Evolutionary conservation across 2,329 filamentous ascomycete species (phyloP).

Genomic region (Fusarium sambucinum): DNA sequence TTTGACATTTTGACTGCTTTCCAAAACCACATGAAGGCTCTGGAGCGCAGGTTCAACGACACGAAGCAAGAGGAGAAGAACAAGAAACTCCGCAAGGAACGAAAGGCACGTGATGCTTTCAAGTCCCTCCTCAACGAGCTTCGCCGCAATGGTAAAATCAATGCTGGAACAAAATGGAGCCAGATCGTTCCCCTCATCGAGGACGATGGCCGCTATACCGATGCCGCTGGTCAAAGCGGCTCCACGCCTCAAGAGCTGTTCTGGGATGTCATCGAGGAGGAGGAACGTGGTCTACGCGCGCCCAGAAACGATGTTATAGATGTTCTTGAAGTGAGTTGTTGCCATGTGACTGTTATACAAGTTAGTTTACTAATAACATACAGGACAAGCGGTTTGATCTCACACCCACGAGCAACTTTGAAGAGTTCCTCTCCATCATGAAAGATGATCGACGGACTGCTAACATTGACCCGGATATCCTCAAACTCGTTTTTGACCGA

Average conservation of each 20-base stretch:
- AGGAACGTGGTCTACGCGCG: slow-evolving; percentile 86
- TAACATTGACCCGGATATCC: slow-evolving; percentile 83
- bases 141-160: slow-evolving; percentile 81
- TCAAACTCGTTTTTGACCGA: slow-evolving; percentile 86
- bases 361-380: slow-evolving; percentile 24
- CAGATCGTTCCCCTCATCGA: slow-evolving; percentile 80
- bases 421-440: slow-evolving; percentile 87
- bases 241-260: slow-evolving; percentile 92
- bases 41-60: slow-evolving; percentile 94
- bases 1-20: slow-evolving; percentile 93
- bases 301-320: slow-evolving; percentile 87
- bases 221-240: slow-evolving; percentile 85
- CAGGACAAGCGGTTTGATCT: slow-evolving; percentile 94
- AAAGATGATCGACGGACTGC: slow-evolving; percentile 88
- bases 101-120: slow-evolving; percentile 87
- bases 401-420: slow-evolving; percentile 84
- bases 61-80: slow-evolving; percentile 88
- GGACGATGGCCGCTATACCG: slow-evolving; percentile 83
- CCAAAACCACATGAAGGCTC: slow-evolving; percentile 91
- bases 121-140: slow-evolving; percentile 80
- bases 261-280: slow-evolving; percentile 95
- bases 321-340: slow-evolving; percentile 80
- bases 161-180: slow-evolving; percentile 91
- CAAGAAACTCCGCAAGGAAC: slow-evolving; percentile 81
- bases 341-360: not conserved